Evolutionary conservation across 2,329 filamentous ascomycete species (phyloP).

Genomic region (Orbilia blumenaviensis): DNA sequence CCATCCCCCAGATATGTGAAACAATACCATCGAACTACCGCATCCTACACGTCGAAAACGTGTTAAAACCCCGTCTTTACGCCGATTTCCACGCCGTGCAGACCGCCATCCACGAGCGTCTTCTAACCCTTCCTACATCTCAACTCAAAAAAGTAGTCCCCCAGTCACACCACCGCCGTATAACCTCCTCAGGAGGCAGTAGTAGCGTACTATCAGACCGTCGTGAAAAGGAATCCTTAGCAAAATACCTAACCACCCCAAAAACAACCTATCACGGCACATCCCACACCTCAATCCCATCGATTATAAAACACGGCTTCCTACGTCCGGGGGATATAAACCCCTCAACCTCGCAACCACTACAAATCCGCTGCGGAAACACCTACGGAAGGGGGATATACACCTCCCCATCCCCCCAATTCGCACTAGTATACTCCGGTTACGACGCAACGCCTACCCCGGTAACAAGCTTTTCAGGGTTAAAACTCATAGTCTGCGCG

Average conservation of each 20-base stretch:
- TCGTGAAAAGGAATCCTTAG: constrained; percentile 58
- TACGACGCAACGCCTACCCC: constrained; percentile 57
- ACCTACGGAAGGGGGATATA: constrained; percentile 64
- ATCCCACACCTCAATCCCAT: constrained; percentile 60
- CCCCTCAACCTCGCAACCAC: constrained; percentile 57
- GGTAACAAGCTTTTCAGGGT: constrained; percentile 59
- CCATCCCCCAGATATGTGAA: constrained; percentile 60
- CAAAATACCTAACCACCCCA: constrained; percentile 61
- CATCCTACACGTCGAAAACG: constrained; percentile 62
- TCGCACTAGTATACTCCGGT: constrained; percentile 61
- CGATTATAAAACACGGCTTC: constrained; percentile 64
- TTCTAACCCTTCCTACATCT: constrained; percentile 54
- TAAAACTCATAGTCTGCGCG: constrained; percentile 64
- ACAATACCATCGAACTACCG: constrained; percentile 59
- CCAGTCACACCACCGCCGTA: constrained; percentile 1
- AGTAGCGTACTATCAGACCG: constrained; percentile 17
- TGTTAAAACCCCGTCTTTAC: constrained; percentile 60
- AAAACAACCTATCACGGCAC: constrained; percentile 63
- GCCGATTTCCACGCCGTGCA: constrained; percentile 59
- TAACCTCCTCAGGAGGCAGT: constrained; percentile 4
- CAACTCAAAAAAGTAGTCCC: constrained; percentile 54
- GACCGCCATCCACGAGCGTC: constrained; percentile 56
- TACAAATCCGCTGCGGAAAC: constrained; percentile 60
- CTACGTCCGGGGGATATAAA: constrained; percentile 60
- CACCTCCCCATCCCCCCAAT: constrained; percentile 62